A percentile compares a stretch with the other conserved stretches of the same genome.
Evolutionary conservation across 2,329 filamentous ascomycete species (phyloP).

Genomic region (Mycocentrospora acerina): DNA sequence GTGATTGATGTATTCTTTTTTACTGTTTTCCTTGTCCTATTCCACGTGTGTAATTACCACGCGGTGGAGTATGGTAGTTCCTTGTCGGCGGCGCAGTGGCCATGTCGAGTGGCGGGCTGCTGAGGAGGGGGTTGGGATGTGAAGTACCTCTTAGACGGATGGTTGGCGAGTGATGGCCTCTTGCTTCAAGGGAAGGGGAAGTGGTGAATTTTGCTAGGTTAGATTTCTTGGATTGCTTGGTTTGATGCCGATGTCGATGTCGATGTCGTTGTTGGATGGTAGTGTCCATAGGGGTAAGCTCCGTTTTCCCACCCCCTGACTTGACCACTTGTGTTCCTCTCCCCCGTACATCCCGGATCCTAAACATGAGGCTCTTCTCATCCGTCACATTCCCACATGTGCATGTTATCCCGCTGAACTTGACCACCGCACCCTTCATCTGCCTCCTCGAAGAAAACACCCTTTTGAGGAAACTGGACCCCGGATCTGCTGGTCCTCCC

Average conservation of each 20-base stretch:
- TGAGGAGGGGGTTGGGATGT: conserved; percentile 26
- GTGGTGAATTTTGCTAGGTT: conserved; percentile 5
- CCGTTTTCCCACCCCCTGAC: neutral
- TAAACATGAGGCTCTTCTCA: conserved; percentile 21
- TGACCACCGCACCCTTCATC: conserved; percentile 16
- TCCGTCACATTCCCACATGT: conserved; percentile 19
- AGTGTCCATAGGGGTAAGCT: too few relatives aligned
- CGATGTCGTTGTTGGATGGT: too few relatives aligned
- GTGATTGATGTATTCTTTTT: too few relatives aligned
- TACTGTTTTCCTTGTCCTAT: too few relatives aligned
- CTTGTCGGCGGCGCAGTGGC: too few relatives aligned
- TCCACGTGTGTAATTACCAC: too few relatives aligned
- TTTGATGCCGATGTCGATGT: too few relatives aligned
- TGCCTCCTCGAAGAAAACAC: conserved; percentile 13
- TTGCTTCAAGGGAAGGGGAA: conserved; percentile 14
- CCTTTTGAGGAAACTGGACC: conserved; percentile 12
- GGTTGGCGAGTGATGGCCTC: conserved; percentile 17
- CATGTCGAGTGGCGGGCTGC: conserved; percentile 8
- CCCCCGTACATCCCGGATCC: conserved; percentile 16
- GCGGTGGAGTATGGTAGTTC: too few relatives aligned
- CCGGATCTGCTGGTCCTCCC: conserved; percentile 3
- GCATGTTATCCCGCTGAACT: conserved; percentile 23
- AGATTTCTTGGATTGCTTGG: neutral
- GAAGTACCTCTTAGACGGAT: conserved; percentile 12
- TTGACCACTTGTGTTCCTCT: conserved; percentile 1